Evolutionary conservation across 1,284 basidiomycete genomes (phyloP).

Genomic region (Ganoderma multipileum): DNA sequence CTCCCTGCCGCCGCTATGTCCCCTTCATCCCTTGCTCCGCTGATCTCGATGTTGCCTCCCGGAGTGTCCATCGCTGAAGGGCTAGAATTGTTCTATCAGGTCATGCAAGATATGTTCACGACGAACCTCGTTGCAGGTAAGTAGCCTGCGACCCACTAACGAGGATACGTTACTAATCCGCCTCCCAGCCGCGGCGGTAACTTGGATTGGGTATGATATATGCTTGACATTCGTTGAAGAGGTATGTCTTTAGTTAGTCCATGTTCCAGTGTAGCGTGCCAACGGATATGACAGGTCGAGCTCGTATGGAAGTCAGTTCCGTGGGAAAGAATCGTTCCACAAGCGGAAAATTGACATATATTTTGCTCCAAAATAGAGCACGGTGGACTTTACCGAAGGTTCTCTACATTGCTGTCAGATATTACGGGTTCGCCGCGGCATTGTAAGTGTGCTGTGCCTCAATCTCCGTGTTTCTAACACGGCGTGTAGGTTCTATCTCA

Average conservation of each 20-base stretch:
- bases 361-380: neutral
- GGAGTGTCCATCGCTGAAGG: conserved; percentile 5
- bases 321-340: neutral
- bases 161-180: neutral
- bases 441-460: neutral
- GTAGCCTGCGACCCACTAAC: neutral
- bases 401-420: conserved; percentile 1
- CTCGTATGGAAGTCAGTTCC: conserved; percentile 13
- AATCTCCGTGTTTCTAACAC: neutral
- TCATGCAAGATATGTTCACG: conserved; percentile 14
- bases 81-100: conserved; percentile 7
- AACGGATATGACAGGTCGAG: conserved; percentile 2
- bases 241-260: neutral
- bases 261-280: neutral
- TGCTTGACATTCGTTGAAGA: conserved; percentile 14
- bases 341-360: neutral
- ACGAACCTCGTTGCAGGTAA: conserved; percentile 15
- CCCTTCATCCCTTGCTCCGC: neutral
- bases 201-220: conserved; percentile 20
- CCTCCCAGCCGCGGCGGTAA: conserved; percentile 9
- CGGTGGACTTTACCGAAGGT: neutral
- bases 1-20: conserved; percentile 6
- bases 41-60: conserved; percentile 5
- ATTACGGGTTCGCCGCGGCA: conserved; percentile 2
- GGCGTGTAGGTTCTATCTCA: neutral